phyloP scores from a whole-genome alignment of 148 eudicot species.

The Diospyros kaki region DNA sequence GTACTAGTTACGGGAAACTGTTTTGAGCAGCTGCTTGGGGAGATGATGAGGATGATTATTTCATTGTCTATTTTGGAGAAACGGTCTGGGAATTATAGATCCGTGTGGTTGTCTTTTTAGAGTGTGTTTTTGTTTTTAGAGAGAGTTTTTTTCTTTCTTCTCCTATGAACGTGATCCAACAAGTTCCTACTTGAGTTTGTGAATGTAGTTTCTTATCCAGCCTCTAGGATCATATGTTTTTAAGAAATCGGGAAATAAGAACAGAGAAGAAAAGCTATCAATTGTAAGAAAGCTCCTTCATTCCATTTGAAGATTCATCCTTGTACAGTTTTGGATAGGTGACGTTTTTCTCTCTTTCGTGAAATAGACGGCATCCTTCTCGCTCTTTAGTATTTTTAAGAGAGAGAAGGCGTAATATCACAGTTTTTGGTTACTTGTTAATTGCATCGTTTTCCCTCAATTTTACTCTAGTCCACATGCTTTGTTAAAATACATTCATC shows the following conservation, averaged over 20 bases:
- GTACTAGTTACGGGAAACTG: too few relatives aligned
- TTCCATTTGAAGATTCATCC: not conserved
- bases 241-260: not conserved
- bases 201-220: not conserved
- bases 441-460: not conserved
- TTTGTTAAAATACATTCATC: not conserved
- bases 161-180: not conserved
- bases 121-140: too few relatives aligned
- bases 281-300: not conserved
- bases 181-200: not conserved
- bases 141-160: too few relatives aligned
- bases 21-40: too few relatives aligned
- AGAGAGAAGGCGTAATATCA: not conserved
- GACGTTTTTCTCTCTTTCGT: not conserved
- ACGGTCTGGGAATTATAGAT: too few relatives aligned
- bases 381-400: not conserved
- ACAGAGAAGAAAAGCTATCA: not conserved
- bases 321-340: not conserved
- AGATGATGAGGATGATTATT: too few relatives aligned
- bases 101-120: too few relatives aligned
- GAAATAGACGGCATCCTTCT: not conserved
- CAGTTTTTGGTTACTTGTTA: not conserved
- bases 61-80: too few relatives aligned
- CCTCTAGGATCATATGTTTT: not conserved
- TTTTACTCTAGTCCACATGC: not conserved